Percentiles rank a stretch among this genome's conserved stretches.
phyloP scores from a whole-genome alignment of 345 rosid species.

The Brassica rapa region DNA sequence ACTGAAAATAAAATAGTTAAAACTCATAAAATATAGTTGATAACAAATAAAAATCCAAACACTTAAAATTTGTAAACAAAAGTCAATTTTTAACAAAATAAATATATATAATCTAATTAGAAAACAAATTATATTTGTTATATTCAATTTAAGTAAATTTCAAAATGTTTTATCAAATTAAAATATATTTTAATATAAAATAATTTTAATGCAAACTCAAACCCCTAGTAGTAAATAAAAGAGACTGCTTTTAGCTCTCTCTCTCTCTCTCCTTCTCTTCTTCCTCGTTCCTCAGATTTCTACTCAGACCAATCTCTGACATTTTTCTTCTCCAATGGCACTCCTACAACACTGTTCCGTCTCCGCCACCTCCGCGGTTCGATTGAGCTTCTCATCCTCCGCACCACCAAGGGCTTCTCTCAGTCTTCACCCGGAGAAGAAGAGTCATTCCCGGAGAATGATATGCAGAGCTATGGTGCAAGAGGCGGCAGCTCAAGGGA shows the following conservation, averaged over 20 bases:
- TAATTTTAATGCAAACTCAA: no score
- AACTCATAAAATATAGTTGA: no score
- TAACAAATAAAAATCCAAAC: no score
- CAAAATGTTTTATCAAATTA: no score
- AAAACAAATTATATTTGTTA: no score
- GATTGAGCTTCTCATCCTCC: slow-evolving; percentile 29
- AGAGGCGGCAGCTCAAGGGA: slow-evolving; percentile 66
- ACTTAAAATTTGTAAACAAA: no score
- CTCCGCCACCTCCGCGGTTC: slow-evolving; percentile 29
- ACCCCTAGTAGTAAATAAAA: neutral
- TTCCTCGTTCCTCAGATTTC: slow-evolving; percentile 28
- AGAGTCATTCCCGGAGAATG: slow-evolving; percentile 21
- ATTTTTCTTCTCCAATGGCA: slow-evolving; percentile 29
- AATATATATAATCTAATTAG: no score
- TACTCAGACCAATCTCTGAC: slow-evolving; percentile 14
- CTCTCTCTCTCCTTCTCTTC: slow-evolving; percentile 25
- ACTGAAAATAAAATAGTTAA: no score
- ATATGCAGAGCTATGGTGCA: slow-evolving; percentile 61
- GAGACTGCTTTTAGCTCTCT: neutral
- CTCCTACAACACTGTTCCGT: slow-evolving; percentile 26
- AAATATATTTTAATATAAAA: no score
- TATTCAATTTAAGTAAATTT: no score
- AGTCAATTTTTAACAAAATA: no score
- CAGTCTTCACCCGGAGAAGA: slow-evolving; percentile 33
- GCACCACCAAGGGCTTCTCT: slow-evolving; percentile 31